phyloP scores from a whole-genome alignment of 306 rosid species.

The Vicia faba region DNA sequence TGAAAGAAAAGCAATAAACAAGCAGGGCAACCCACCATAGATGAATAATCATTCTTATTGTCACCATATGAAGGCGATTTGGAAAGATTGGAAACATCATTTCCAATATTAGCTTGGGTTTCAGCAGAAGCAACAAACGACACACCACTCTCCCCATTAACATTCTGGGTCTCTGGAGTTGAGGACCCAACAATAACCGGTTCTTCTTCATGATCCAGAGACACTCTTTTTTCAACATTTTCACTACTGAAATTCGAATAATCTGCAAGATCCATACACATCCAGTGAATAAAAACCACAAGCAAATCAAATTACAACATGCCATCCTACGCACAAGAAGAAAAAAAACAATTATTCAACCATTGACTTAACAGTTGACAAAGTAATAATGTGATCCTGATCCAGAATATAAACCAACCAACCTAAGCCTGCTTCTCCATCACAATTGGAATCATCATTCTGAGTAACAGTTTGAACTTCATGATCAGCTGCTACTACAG shows the following conservation, averaged over 20 bases:
- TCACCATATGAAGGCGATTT: constrained; percentile 60
- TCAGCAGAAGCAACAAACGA: constrained; percentile 59
- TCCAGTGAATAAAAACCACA: constrained; percentile 9
- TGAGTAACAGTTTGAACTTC: constrained; percentile 56
- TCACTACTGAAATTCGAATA: constrained; percentile 52
- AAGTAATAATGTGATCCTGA: not conserved
- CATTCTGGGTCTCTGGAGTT: constrained; percentile 55
- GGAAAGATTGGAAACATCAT: constrained; percentile 56
- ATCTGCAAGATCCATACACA: constrained; percentile 50
- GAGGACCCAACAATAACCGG: constrained; percentile 42
- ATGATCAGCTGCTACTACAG: constrained; percentile 39
- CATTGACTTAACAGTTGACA: not conserved
- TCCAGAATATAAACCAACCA: constrained; percentile 43
- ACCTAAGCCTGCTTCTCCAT: constrained; percentile 55
- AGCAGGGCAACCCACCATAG: constrained; percentile 62
- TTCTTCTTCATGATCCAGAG: constrained; percentile 62
- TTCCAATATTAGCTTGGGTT: constrained; percentile 59
- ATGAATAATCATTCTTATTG: constrained; percentile 74
- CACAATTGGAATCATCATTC: constrained; percentile 51
- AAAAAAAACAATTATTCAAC: not conserved
- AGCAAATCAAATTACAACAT: not conserved
- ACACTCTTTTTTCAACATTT: constrained; percentile 49
- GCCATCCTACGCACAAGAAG: not conserved
- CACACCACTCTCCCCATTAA: constrained; percentile 43
- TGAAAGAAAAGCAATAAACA: constrained; percentile 18